phyloP scores from a whole-genome alignment of 2,329 filamentous ascomycete species.

The Botrytis hyacinthi region DNA sequence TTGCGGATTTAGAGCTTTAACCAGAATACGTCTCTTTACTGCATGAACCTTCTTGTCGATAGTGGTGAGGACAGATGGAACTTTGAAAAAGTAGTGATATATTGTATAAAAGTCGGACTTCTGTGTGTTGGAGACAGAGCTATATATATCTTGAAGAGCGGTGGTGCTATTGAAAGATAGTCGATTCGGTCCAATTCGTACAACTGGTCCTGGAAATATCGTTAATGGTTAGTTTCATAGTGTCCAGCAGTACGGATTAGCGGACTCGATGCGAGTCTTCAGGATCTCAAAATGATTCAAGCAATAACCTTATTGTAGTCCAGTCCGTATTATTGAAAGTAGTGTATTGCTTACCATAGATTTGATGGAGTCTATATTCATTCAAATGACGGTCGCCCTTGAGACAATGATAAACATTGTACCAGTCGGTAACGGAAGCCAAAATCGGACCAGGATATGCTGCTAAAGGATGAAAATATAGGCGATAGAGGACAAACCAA shows the following conservation, averaged over 20 bases:
- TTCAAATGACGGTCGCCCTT: background rate
- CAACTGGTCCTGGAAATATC: constrained; percentile 49
- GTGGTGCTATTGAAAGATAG: background rate
- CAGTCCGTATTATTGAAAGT: background rate
- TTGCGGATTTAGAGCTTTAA: background rate
- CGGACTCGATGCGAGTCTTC: background rate
- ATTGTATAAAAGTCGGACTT: constrained; percentile 6
- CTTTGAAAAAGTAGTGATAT: constrained; percentile 11
- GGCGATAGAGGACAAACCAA: background rate
- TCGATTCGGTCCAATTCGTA: constrained; percentile 47
- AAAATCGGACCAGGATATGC: background rate
- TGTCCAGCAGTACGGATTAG: background rate
- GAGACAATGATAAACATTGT: background rate
- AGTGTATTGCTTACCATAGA: constrained; percentile 56
- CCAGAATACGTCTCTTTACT: background rate
- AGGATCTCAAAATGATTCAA: background rate
- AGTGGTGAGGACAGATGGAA: background rate
- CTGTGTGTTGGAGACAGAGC: background rate
- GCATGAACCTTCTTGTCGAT: background rate
- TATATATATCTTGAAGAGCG: constrained; percentile 5
- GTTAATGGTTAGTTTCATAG: background rate
- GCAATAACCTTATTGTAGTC: background rate
- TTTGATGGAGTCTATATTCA: constrained; percentile 66
- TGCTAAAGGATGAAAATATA: background rate
- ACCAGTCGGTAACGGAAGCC: background rate